These are phyloP conservation scores for Myxozyma kluyveri DNA, from an alignment of 805 yeast genomes.

Conservation along the genomic window DNA sequence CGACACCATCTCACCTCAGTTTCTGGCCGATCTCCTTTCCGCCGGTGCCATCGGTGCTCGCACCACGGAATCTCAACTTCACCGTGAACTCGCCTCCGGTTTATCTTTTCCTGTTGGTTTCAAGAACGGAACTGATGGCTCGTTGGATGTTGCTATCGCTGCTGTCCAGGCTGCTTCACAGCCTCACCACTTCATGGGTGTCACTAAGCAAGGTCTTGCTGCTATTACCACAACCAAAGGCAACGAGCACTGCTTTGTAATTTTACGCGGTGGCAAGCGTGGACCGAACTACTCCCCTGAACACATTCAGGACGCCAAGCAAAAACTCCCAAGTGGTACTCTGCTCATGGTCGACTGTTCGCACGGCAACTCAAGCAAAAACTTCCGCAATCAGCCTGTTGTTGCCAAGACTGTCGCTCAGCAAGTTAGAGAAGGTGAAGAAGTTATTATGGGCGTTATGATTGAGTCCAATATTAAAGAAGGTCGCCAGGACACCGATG, in stretches of 20 bases:
- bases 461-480: slow-evolving; percentile 88
- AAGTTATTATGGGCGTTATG: slow-evolving; percentile 85
- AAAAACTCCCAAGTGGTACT: slow-evolving; percentile 52
- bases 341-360: slow-evolving; percentile 89
- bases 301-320: slow-evolving; percentile 73
- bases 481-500: slow-evolving; percentile 79
- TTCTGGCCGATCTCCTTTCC: slow-evolving; percentile 81
- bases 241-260: slow-evolving; percentile 89
- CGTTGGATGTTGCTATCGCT: slow-evolving; percentile 86
- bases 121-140: slow-evolving; percentile 98
- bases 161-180: slow-evolving; percentile 90
- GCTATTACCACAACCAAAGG: slow-evolving; percentile 97
- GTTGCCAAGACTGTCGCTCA: slow-evolving; percentile 80
- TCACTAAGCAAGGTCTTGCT: slow-evolving; percentile 94
- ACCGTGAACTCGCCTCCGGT: slow-evolving; percentile 96
- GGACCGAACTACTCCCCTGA: slow-evolving; percentile 89
- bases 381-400: slow-evolving; percentile 90
- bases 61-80: slow-evolving; percentile 97
- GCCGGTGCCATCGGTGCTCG: slow-evolving; percentile 99
- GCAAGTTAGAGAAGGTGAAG: slow-evolving; percentile 80
- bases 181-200: slow-evolving; percentile 94
- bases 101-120: slow-evolving; percentile 98
- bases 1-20: slow-evolving; percentile 97
- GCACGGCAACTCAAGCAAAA: slow-evolving; percentile 94
- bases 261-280: slow-evolving; percentile 91